Evolutionary conservation across 2,329 filamentous ascomycete species (phyloP).

Genomic region (Colletotrichum viniferum): DNA sequence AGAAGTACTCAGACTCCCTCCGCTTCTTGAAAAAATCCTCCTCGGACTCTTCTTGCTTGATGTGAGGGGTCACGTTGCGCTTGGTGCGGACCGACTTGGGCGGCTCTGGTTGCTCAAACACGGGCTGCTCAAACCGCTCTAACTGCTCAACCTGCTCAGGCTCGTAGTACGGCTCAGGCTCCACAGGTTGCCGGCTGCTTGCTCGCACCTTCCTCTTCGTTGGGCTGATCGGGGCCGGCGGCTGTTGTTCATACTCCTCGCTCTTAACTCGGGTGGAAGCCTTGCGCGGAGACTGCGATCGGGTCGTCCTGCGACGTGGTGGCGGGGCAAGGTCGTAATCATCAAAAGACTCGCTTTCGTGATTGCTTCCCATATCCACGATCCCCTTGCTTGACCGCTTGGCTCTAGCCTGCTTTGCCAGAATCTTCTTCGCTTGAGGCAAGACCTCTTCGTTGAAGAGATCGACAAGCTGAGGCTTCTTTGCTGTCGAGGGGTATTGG

Average conservation of each 20-base stretch:
- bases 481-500: conserved; percentile 84
- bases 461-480: conserved; percentile 86
- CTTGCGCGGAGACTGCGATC: conserved; percentile 62
- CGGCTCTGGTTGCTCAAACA: conserved; percentile 31
- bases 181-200: conserved; percentile 57
- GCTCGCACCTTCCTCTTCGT: conserved; percentile 60
- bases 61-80: conserved; percentile 52
- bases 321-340: conserved; percentile 62
- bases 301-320: conserved; percentile 50
- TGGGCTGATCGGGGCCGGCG: conserved; percentile 41
- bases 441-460: conserved; percentile 82
- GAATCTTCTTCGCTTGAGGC: conserved; percentile 77
- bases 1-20: conserved; percentile 61
- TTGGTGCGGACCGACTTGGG: conserved; percentile 50
- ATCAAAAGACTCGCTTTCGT: conserved; percentile 66
- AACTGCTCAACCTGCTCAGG: conserved; percentile 20
- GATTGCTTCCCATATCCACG: conserved; percentile 67
- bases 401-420: conserved; percentile 76
- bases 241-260: conserved; percentile 51
- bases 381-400: conserved; percentile 91
- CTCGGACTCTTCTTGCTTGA: conserved; percentile 58
- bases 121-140: conserved; percentile 28
- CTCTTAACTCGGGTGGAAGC: conserved; percentile 56
- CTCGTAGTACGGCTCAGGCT: conserved; percentile 54
- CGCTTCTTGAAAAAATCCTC: conserved; percentile 42